Percentiles rank a stretch among this genome's conserved stretches.
Conservation (phyloP, 1,284 basidiomycete genomes). For the Pseudozyma hubeiensis region DNA sequence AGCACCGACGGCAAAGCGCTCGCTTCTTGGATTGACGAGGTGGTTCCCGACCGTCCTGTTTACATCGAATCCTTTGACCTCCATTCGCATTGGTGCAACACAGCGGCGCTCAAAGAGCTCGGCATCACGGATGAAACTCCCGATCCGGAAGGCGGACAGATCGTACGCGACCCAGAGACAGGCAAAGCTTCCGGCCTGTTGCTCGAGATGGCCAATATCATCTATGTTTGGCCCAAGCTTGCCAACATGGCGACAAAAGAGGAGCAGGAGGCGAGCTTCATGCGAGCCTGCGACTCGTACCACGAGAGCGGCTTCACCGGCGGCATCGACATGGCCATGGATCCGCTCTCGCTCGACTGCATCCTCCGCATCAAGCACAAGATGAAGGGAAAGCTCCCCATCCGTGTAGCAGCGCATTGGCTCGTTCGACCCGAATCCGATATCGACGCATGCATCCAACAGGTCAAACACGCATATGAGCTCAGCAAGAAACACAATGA, state of each 20-base stretch:
- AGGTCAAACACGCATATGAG: slow-evolving; percentile 33
- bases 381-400: slow-evolving; percentile 32
- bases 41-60: slow-evolving; percentile 43
- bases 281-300: slow-evolving; percentile 35
- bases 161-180: slow-evolving; percentile 32
- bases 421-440: slow-evolving; percentile 28
- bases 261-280: slow-evolving; percentile 32
- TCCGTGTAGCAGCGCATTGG: slow-evolving; percentile 47
- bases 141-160: slow-evolving; percentile 43
- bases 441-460: slow-evolving; percentile 21
- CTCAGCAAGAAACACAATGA: slow-evolving; percentile 37
- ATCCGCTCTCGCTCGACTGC: slow-evolving; percentile 31
- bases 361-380: slow-evolving; percentile 30
- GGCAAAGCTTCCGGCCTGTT: slow-evolving; percentile 40
- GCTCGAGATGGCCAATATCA: slow-evolving; percentile 45
- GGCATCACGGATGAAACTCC: slow-evolving; percentile 42
- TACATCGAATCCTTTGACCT: slow-evolving; percentile 46
- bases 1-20: slow-evolving; percentile 37
- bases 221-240: slow-evolving; percentile 36
- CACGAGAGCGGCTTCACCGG: slow-evolving; percentile 43
- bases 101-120: slow-evolving; percentile 40
- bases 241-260: slow-evolving; percentile 21
- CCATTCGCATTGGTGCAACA: slow-evolving; percentile 47
- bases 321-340: slow-evolving; percentile 44
- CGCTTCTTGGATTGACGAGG: slow-evolving; percentile 35